Conservation (phyloP, 2,329 filamentous ascomycete species). For the Phyllosticta capitalensis region DNA sequence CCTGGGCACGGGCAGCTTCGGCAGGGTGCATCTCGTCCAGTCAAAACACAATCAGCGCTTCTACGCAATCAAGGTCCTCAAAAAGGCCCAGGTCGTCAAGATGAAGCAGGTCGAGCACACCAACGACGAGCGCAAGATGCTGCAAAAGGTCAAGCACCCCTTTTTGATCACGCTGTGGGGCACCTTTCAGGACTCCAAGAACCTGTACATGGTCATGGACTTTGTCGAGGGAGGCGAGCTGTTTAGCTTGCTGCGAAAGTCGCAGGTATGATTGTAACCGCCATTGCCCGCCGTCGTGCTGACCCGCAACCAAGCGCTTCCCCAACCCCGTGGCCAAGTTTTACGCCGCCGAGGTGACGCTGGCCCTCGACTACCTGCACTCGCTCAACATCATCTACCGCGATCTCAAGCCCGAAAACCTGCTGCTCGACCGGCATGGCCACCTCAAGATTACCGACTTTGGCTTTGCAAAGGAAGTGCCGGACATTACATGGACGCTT, state of each 20-base stretch:
- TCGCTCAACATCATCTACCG: conserved; percentile 94
- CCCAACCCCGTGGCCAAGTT: conserved; percentile 98
- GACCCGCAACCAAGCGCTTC: conserved; percentile 60
- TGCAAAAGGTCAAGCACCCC: conserved; percentile 93
- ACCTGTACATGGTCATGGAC: conserved; percentile 99
- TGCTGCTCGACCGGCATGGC: conserved; percentile 83
- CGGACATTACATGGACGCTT: conserved; percentile 97
- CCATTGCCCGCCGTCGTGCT: conserved; percentile 11
- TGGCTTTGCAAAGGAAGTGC: conserved; percentile 95
- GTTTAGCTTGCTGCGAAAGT: conserved; percentile 90
- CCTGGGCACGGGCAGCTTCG: conserved; percentile 92
- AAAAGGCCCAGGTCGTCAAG: conserved; percentile 97
- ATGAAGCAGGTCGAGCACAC: conserved; percentile 99
- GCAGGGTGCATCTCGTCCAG: conserved; percentile 90
- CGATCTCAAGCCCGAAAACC: conserved; percentile 90
- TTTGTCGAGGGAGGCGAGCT: conserved; percentile 98
- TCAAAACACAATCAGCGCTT: conserved; percentile 97
- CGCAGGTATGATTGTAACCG: conserved; percentile 52
- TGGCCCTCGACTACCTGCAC: conserved; percentile 92
- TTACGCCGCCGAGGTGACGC: conserved; percentile 92
- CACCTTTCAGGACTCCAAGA: conserved; percentile 90
- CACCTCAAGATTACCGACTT: conserved; percentile 98
- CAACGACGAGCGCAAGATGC: conserved; percentile 93
- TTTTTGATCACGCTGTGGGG: conserved; percentile 98
- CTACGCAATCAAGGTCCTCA: conserved; percentile 97